These are phyloP conservation scores for Cyberlindnera mississippiensis DNA, from an alignment of 805 yeast species.

Conservation along the genomic window DNA sequence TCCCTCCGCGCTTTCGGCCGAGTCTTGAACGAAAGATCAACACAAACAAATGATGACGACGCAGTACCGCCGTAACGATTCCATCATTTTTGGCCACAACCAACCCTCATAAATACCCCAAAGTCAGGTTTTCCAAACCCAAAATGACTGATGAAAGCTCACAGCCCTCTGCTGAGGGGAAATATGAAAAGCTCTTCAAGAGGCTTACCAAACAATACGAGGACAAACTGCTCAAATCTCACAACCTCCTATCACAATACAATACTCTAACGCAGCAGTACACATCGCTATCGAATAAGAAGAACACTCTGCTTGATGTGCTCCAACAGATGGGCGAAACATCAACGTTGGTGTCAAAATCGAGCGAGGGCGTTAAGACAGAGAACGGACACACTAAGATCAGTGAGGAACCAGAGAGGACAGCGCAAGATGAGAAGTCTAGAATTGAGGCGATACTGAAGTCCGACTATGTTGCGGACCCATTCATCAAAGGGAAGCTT, in stretches of 20 bases:
- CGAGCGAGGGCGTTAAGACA: neutral
- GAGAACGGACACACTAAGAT: neutral
- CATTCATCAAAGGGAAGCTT: conserved; percentile 3
- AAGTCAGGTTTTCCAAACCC: neutral
- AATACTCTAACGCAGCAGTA: conserved; percentile 10
- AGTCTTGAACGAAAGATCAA: no score
- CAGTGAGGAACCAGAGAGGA: neutral
- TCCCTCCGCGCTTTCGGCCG: no score
- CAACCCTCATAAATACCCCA: no score
- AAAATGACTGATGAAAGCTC: neutral
- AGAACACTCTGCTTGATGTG: conserved; percentile 6
- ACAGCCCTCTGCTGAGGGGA: neutral
- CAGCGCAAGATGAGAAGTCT: neutral
- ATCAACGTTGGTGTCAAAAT: neutral
- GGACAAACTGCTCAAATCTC: conserved; percentile 9
- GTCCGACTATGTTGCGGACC: neutral
- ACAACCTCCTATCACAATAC: conserved; percentile 4
- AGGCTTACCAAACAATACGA: conserved; percentile 12
- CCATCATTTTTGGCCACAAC: no score
- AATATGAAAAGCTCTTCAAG: conserved; percentile 6
- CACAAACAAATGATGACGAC: no score
- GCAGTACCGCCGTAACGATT: no score
- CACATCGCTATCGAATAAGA: conserved; percentile 3
- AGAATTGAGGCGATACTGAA: neutral
- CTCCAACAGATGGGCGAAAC: neutral